Conservation (phyloP, 208 protist species). For the Trypanosoma cruzi region DNA sequence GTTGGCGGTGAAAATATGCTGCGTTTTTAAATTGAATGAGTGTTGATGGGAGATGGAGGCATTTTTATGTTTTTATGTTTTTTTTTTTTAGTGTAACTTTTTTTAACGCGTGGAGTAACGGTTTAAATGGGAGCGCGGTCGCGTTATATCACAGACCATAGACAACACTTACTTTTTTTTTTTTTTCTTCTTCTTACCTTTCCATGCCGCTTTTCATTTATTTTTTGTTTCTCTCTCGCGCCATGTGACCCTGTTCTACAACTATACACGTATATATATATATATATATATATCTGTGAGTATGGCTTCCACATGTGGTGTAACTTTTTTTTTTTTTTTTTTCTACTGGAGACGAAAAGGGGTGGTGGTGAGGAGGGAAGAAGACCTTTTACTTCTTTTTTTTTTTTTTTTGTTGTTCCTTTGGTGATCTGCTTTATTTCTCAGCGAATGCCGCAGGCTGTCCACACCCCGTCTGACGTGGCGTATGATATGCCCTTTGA, state of each 20-base stretch:
- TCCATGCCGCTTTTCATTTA: not conserved
- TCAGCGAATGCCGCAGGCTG: not conserved
- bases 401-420: slow-evolving; percentile 1
- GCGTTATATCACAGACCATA: not conserved
- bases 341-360: not conserved
- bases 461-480: not conserved
- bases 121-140: not conserved
- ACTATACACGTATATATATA: not conserved
- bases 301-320: not conserved
- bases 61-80: not conserved
- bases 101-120: not conserved
- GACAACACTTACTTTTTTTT: not conserved
- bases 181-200: not conserved
- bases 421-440: not conserved
- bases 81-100: not conserved
- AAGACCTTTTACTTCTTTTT: too few species aligned
- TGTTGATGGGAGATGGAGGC: not conserved
- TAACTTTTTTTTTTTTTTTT: not conserved
- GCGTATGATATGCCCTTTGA: slow-evolving; percentile 37
- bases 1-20: not conserved
- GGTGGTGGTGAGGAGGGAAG: not conserved
- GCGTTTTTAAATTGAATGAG: slow-evolving; percentile 4
- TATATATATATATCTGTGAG: not conserved
- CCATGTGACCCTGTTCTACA: too few species aligned
- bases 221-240: not conserved